Conservation (phyloP, 2,329 filamentous ascomycete genomes). For the Fusarium redolens region DNA sequence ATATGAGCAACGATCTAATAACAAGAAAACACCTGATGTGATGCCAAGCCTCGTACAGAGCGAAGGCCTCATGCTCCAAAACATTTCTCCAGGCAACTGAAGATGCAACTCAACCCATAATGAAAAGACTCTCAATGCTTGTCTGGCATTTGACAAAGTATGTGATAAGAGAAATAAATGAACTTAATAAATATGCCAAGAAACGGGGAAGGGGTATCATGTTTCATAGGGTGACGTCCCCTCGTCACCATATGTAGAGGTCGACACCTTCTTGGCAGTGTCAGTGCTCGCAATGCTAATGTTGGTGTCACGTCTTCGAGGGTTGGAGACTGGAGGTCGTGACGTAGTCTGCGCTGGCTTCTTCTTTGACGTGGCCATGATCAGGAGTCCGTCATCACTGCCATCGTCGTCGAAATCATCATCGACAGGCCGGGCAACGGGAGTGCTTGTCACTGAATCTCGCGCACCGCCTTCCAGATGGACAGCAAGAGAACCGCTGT, state of each 20-base stretch:
- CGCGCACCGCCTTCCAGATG: conserved; percentile 40
- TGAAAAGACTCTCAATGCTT: conserved; percentile 27
- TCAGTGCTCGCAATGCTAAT: conserved; percentile 71
- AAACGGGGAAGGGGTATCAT: conserved; percentile 41
- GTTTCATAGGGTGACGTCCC: conserved; percentile 41
- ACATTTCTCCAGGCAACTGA: conserved; percentile 32
- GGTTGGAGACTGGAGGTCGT: conserved; percentile 49
- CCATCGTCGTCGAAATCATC: conserved; percentile 62
- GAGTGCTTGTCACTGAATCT: conserved; percentile 44
- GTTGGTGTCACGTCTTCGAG: conserved; percentile 68
- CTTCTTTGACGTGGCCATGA: conserved; percentile 66
- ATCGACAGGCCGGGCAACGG: conserved; percentile 45
- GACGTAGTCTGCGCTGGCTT: conserved; percentile 46
- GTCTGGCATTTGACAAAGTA: conserved; percentile 32
- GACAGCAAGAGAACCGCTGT: conserved; percentile 47
- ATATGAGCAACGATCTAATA: conserved; percentile 40
- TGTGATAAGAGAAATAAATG: conserved; percentile 28
- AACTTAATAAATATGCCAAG: conserved; percentile 27
- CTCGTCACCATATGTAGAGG: conserved; percentile 51
- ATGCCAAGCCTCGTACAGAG: conserved; percentile 13
- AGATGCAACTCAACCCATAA: conserved; percentile 30
- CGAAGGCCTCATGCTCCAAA: conserved; percentile 26
- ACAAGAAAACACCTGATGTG: conserved; percentile 33
- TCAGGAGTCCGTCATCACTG: conserved; percentile 65
- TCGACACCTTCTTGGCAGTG: conserved; percentile 68